Conservation (phyloP, 2,329 filamentous ascomycete genomes). For the Xylariaceae sp. region DNA sequence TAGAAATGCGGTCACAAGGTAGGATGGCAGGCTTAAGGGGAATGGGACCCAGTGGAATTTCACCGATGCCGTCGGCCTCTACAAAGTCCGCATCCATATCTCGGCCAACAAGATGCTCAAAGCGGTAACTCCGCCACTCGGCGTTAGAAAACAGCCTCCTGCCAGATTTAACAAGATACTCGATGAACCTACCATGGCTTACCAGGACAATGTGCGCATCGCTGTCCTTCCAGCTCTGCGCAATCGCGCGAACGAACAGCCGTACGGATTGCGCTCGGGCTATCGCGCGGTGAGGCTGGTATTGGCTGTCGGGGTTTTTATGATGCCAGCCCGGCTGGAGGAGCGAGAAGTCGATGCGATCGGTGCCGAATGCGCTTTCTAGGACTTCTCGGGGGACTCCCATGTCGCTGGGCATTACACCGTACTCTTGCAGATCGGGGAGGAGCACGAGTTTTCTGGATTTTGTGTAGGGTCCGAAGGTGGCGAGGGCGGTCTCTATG, state of each 20-base stretch:
- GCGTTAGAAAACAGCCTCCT: neutral
- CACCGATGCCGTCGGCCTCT: slow-evolving; percentile 1
- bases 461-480: neutral
- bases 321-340: neutral
- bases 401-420: neutral
- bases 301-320: neutral
- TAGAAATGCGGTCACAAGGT: too few species aligned
- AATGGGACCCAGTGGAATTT: too few species aligned
- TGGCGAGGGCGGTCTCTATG: slow-evolving; percentile 9
- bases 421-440: neutral
- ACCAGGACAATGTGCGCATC: slow-evolving; percentile 6
- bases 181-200: neutral
- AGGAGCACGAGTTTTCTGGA: neutral
- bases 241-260: neutral
- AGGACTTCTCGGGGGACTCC: neutral
- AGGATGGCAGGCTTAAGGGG: too few species aligned
- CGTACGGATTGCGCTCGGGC: neutral
- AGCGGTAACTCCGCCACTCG: slow-evolving; percentile 4
- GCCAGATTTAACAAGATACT: neutral
- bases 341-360: neutral
- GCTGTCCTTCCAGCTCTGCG: neutral
- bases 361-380: neutral
- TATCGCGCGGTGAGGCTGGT: neutral
- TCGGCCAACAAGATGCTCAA: neutral
- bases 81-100: neutral